Conservation (phyloP, 257 asterid species). For the Capsicum baccatum region DNA sequence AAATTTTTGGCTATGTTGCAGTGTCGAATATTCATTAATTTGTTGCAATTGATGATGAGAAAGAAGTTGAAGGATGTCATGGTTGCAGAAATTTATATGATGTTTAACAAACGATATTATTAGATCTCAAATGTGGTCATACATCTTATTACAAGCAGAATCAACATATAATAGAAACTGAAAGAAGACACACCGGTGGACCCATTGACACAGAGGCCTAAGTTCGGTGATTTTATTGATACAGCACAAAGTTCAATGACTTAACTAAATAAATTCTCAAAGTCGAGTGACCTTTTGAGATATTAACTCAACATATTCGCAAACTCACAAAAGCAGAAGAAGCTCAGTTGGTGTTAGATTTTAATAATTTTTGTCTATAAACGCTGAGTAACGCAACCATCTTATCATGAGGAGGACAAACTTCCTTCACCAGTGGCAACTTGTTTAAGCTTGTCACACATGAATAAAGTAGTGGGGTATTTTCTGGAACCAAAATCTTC, state of each 20-base stretch:
- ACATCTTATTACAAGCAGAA: neutral
- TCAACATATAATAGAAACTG: neutral
- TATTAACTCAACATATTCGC: neutral
- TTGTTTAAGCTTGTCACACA: constrained; percentile 42
- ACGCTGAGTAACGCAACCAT: neutral
- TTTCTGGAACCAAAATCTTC: constrained; percentile 43
- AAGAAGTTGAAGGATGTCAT: too few species aligned
- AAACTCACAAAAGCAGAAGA: neutral
- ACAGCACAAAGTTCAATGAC: too few species aligned
- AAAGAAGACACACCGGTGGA: too few species aligned
- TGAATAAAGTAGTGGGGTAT: constrained; percentile 39
- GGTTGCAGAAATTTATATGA: neutral
- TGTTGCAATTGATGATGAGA: too few species aligned
- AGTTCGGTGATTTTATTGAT: too few species aligned
- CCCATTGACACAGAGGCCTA: too few species aligned
- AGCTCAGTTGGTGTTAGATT: neutral
- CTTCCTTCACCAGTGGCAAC: constrained; percentile 14
- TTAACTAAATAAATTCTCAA: too few species aligned
- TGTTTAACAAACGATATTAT: neutral
- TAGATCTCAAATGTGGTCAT: neutral
- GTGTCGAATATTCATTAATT: too few species aligned
- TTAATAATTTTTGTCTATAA: neutral
- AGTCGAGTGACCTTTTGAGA: too few species aligned
- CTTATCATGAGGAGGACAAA: constrained; percentile 35
- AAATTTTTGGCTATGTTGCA: too few species aligned